Conservation (phyloP, 176 grass and related monocot genomes). For the Poa pratensis region DNA sequence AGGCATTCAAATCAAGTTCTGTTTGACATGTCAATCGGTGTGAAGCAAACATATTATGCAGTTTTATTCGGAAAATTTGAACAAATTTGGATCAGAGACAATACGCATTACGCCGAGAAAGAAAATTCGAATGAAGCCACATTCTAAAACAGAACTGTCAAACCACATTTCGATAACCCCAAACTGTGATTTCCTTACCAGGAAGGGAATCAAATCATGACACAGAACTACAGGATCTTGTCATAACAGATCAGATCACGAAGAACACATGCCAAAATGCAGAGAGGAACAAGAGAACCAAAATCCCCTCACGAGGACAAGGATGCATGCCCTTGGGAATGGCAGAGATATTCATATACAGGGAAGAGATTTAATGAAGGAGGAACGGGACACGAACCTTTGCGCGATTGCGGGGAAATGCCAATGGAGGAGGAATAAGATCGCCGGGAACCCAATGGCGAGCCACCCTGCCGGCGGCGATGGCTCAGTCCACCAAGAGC, state of each 20-base stretch:
- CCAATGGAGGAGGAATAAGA: not conserved
- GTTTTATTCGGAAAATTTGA: not conserved
- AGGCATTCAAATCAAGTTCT: not conserved
- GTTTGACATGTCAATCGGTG: not conserved
- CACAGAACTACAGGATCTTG: not conserved
- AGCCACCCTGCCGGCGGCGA: slow-evolving; percentile 20
- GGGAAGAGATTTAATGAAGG: slow-evolving; percentile 1
- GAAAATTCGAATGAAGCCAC: not conserved
- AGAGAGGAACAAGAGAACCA: not conserved
- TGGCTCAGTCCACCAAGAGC: slow-evolving; percentile 37
- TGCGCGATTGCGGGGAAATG: not conserved
- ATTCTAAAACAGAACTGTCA: not conserved
- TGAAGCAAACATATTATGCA: not conserved
- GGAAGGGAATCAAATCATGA: not conserved
- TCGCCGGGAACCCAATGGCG: slow-evolving; percentile 28
- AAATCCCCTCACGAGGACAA: slow-evolving; percentile 20
- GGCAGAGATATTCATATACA: not conserved
- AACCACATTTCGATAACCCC: not conserved
- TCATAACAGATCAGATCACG: not conserved
- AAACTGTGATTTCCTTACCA: not conserved
- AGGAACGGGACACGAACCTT: slow-evolving; percentile 21
- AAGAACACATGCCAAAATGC: not conserved
- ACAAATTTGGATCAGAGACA: not conserved
- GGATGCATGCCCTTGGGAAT: not conserved
- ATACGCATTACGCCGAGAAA: not conserved